phyloP scores from a whole-genome alignment of 208 protist genomes.

The Crithidia brevicula region DNA sequence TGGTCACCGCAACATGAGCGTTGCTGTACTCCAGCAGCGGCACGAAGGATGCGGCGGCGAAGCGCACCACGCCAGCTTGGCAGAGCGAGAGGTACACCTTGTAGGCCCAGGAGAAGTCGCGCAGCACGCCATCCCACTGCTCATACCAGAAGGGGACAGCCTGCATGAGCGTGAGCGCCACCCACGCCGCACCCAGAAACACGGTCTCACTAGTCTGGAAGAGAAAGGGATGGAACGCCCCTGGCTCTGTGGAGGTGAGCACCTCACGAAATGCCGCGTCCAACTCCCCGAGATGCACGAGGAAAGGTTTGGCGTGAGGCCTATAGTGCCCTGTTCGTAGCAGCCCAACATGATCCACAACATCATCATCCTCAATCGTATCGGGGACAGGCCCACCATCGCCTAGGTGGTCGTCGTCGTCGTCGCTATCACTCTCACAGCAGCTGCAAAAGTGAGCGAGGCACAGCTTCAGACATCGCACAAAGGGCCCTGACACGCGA shows the following conservation, averaged over 20 bases:
- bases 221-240: constrained; percentile 74
- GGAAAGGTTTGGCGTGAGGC: neutral
- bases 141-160: constrained; percentile 68
- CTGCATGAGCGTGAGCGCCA: constrained; percentile 56
- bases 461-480: constrained; percentile 2
- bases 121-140: constrained; percentile 67
- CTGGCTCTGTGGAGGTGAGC: constrained; percentile 49
- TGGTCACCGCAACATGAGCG: constrained; percentile 73
- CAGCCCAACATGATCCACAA: constrained; percentile 12
- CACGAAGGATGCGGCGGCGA: constrained; percentile 75
- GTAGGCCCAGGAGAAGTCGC: constrained; percentile 45
- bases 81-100: constrained; percentile 75
- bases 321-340: constrained; percentile 4
- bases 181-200: constrained; percentile 65
- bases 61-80: constrained; percentile 71
- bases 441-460: neutral
- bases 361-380: constrained; percentile 14
- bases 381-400: constrained; percentile 8
- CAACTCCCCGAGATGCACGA: constrained; percentile 27
- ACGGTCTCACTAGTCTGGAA: constrained; percentile 55
- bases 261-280: constrained; percentile 60
- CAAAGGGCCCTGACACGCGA: neutral
- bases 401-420: constrained; percentile 6
- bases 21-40: constrained; percentile 67
- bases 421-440: neutral